Evolutionary conservation across 192 early-diverging fungal species (phyloP).

Genomic region (Rhizophagus prolifer): DNA sequence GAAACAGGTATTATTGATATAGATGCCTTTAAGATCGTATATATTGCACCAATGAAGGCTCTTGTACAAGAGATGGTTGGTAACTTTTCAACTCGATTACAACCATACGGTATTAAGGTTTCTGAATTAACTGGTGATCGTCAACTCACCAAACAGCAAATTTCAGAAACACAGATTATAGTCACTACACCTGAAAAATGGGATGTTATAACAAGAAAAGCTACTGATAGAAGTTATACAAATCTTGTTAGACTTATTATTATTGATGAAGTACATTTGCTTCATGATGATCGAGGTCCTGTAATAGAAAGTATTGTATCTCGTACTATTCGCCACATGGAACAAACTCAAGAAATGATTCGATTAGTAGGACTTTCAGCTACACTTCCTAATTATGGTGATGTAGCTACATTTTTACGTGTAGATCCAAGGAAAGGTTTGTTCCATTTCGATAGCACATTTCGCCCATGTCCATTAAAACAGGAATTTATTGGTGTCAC

Average conservation of each 20-base stretch:
- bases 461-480: constrained; percentile 92
- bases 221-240: constrained; percentile 87
- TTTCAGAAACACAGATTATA: constrained; percentile 94
- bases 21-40: constrained; percentile 95
- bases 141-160: constrained; percentile 95
- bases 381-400: constrained; percentile 93
- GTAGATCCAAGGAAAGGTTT: constrained; percentile 78
- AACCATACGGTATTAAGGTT: constrained; percentile 81
- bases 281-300: constrained; percentile 97
- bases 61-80: constrained; percentile 97
- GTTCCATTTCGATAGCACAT: constrained; percentile 92
- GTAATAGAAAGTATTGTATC: constrained; percentile 92
- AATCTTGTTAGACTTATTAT: constrained; percentile 87
- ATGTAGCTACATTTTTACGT: constrained; percentile 93
- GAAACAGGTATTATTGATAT: constrained; percentile 70
- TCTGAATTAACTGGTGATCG: constrained; percentile 97
- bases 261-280: constrained; percentile 95
- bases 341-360: constrained; percentile 85
- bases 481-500: constrained; percentile 97
- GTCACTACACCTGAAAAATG: constrained; percentile 99
- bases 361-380: constrained; percentile 92
- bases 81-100: constrained; percentile 77
- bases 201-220: constrained; percentile 98
- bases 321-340: constrained; percentile 81
- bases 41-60: constrained; percentile 99